Evolutionary conservation across 148 eudicot genomes (phyloP), one percentile per base, ranked within the genome.

Genomic region (Vaccinium myrtillus): DNA sequence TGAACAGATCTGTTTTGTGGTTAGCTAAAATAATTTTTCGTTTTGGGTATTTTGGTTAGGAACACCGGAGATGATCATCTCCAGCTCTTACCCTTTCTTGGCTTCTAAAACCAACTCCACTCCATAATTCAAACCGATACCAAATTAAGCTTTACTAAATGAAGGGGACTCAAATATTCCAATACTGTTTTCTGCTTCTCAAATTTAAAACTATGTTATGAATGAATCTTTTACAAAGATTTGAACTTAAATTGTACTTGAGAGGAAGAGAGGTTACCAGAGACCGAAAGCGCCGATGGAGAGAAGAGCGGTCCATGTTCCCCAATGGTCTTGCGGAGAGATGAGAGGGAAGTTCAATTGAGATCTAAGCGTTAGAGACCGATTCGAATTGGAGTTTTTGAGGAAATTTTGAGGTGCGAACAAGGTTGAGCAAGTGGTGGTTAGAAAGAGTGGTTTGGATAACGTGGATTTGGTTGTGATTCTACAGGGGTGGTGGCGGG

Each of bases 241-340:
- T 21, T 43, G 46, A 43, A 43, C 6, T 32, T 32, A 32, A 32
- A 32, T 32, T 32, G 36, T 32, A 32, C 36, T 32, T 32, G 15
- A 48, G 39, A 74, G 77, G 75, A 71, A 59, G 15, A 65, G 30
- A 48, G 30, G 39, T 71, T 84, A 96, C 99, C 98, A 96, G 88
- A 94, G 86, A 61, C 98, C 94, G 84, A 93, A 85, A 83, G 98
- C 93, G 76, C 93, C 99, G 82, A 93, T 83, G 82, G 95, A 89
- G 81, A 94, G 92, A 79, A 96, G 98, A 86, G 93, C 94, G 15
- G 99, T 84, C 95, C 99, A 94, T 3, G 87, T 89, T 49, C 98
- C 98, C 98, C 99, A 96, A 14, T 92, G 93, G 87, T 96, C 97
- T 32, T 79, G 79, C 0, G 95, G 91, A 80, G 98, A 92, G 18